Evolutionary conservation across 1,139 yeast species (phyloP), one percentile per base, ranked within the genome.

Genomic region (Zygosaccharomyces sapae): DNA sequence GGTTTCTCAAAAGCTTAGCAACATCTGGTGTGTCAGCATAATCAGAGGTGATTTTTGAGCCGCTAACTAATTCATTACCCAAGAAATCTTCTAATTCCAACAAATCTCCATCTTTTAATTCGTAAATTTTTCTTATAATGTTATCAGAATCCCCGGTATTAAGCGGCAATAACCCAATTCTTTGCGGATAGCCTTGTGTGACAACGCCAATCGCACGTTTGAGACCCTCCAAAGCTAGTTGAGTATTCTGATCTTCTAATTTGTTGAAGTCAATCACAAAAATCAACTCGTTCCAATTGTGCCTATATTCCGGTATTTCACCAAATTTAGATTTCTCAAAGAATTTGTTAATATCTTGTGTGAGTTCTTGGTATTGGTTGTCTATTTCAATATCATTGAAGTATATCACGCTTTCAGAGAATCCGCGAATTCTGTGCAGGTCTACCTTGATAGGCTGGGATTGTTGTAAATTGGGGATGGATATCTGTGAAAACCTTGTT

Each of bases 361-460:
- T 61, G 61, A 79, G 76, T 3, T 68, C 63, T 1, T 64, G 59
- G 62, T 86, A 90, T 34, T 70, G 71, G 0, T 63, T 61, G 57
- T 89, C 96, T 0, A 55, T 61, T 55, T 83, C 95, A 9, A 92
- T 68, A 65, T 92, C 84, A 58, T 90, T 94, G 56, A 90, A 73
- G 70, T 83, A 90, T 1, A 85, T 73, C 5, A 90, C 77, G 0
- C 80, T 55, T 12, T 61, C 62, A 3, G 51, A 60, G 45, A 61
- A 62, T 3, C 60, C 60, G 4, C 55, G 54, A 25, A 61, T 54
- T 30, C 64, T 56, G 41, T 63, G 65, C 7, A 64, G 44, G 49
- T 66, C 68, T 35, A 65, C 49, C 34, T 61, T 63, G 8, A 58
- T 49, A 12, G 69, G 68, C 43, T 65, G 69, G 20, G 45, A 47